These are phyloP conservation scores for Metschnikowia picachoensis DNA, from an alignment of 805 yeast species.

Conservation along the genomic window DNA sequence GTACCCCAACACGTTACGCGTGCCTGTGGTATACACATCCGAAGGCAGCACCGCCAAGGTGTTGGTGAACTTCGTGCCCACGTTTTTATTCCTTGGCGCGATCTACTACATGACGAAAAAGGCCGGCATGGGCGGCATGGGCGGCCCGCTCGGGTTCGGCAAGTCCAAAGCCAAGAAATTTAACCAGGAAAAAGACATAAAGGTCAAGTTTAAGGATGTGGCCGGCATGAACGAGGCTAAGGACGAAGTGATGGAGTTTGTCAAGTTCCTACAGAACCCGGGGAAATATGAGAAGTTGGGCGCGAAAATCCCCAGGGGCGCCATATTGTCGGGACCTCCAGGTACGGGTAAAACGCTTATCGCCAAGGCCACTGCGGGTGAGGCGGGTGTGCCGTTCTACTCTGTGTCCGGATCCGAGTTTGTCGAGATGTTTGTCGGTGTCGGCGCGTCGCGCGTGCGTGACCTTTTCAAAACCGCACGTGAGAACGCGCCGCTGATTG, in stretches of 20 bases:
- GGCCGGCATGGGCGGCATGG: conserved; percentile 45
- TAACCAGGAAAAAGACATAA: conserved; percentile 88
- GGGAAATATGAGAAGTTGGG: conserved; percentile 87
- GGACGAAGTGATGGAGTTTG: conserved; percentile 97
- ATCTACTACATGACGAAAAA: conserved; percentile 75
- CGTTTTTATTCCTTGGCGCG: conserved; percentile 83
- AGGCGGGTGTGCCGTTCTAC: conserved; percentile 95
- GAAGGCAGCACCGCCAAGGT: conserved; percentile 66
- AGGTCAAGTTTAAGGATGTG: conserved; percentile 86
- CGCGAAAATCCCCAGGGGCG: conserved; percentile 98
- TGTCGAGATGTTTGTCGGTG: conserved; percentile 99
- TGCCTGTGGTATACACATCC: conserved; percentile 78
- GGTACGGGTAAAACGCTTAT: conserved; percentile 98
- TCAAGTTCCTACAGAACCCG: conserved; percentile 86
- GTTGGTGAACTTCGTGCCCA: conserved; percentile 78
- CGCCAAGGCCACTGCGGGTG: conserved; percentile 99
- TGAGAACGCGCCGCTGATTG: conserved; percentile 88
- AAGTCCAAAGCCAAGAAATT: conserved; percentile 87
- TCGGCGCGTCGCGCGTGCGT: conserved; percentile 97
- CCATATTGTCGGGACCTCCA: conserved; percentile 97
- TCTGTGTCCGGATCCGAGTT: conserved; percentile 97
- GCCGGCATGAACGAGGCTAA: conserved; percentile 98
- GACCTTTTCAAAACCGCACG: conserved; percentile 91
- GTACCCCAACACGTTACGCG: conserved; percentile 56
- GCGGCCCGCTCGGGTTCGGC: conserved; percentile 73